Evolutionary conservation across 139 green algal species (phyloP).

Genomic region (Diplosphaera chodatii): DNA sequence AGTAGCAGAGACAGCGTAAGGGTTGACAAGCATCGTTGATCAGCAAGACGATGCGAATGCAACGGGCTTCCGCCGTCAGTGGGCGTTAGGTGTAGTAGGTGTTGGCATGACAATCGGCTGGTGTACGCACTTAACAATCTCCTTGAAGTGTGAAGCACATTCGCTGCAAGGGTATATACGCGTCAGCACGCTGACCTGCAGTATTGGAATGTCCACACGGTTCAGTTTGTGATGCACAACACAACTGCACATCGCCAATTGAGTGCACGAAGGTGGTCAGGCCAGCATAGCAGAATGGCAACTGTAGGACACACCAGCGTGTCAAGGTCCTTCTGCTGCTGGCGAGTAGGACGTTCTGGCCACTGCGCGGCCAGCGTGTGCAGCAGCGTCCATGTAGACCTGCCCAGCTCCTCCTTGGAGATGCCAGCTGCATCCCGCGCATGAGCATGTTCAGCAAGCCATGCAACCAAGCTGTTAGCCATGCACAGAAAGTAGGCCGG

Average conservation of each 20-base stretch:
- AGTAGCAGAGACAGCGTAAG: neutral
- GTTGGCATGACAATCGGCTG: too few relatives aligned
- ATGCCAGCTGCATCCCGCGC: neutral
- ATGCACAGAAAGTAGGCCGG: too few relatives aligned
- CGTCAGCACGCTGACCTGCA: slow-evolving; percentile 62
- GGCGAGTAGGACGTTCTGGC: slow-evolving; percentile 69
- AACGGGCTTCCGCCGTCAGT: too few relatives aligned
- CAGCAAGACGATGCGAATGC: too few relatives aligned
- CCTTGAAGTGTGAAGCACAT: slow-evolving; percentile 82
- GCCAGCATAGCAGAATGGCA: too few relatives aligned
- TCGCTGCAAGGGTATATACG: slow-evolving; percentile 88
- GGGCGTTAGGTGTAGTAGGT: too few relatives aligned
- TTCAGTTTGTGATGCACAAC: too few relatives aligned
- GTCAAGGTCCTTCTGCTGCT: slow-evolving; percentile 67
- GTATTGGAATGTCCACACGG: too few relatives aligned
- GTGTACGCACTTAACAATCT: slow-evolving; percentile 62
- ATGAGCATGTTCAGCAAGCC: neutral
- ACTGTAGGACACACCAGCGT: slow-evolving; percentile 52
- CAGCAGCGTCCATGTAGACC: slow-evolving; percentile 87
- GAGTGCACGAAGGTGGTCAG: neutral
- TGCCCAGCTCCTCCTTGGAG: slow-evolving; percentile 71
- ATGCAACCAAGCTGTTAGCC: neutral
- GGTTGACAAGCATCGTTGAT: too few relatives aligned
- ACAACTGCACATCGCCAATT: neutral
- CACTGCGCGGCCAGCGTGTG: slow-evolving; percentile 90